Conservation (phyloP, 306 rosid genomes). For the Hippophae tibetana region DNA sequence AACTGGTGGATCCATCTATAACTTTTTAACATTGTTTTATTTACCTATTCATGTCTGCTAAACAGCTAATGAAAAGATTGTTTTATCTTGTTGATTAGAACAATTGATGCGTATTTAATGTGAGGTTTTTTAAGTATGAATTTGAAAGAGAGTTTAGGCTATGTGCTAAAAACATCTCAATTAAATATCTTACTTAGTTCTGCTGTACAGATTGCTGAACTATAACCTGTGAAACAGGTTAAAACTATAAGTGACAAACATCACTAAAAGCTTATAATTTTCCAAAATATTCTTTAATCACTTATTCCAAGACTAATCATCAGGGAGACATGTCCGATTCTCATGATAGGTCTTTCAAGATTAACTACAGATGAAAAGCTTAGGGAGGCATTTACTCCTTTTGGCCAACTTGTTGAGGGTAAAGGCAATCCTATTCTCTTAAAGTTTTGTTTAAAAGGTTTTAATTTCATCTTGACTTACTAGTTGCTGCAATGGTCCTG, state of each 20-base stretch:
- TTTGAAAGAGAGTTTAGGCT: no score
- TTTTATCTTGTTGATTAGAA: no score
- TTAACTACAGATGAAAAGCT: slow-evolving; percentile 73
- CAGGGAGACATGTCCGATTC: neutral
- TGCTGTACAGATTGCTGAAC: no score
- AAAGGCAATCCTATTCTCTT: slow-evolving; percentile 3
- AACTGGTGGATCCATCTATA: no score
- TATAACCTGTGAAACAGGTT: no score
- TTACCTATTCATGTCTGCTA: no score
- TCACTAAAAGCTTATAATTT: neutral
- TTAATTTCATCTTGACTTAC: neutral
- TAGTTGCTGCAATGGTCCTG: slow-evolving; percentile 4
- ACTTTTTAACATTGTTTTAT: no score
- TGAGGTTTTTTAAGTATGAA: no score
- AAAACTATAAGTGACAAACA: neutral
- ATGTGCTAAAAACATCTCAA: no score
- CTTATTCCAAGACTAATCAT: neutral
- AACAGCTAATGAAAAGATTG: no score
- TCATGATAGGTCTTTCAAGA: slow-evolving; percentile 70
- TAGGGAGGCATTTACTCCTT: slow-evolving; percentile 62
- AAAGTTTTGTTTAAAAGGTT: neutral
- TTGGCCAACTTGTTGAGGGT: slow-evolving; percentile 71
- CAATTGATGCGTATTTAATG: no score
- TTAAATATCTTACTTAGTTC: no score
- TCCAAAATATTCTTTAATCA: neutral